phyloP scores from a whole-genome alignment of 2,329 filamentous ascomycete genomes.

The Phyllosticta ampelicida region DNA sequence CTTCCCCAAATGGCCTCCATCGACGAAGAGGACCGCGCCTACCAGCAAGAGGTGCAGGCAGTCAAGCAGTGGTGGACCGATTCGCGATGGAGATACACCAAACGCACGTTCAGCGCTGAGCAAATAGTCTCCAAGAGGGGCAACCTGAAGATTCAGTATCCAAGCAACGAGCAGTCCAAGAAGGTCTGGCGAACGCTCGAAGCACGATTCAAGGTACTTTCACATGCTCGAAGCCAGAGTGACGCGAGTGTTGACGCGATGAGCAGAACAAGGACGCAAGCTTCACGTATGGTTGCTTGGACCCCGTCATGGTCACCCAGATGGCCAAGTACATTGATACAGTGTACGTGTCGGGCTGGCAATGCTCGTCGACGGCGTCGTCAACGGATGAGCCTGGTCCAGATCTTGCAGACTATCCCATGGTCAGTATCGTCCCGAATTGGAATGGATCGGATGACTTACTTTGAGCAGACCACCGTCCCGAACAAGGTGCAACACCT shows the following conservation, averaged over 20 bases:
- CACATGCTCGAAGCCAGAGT: constrained; percentile 3
- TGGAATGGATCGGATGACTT: background rate
- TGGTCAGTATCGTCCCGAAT: constrained; percentile 20
- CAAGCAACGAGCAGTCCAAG: constrained; percentile 79
- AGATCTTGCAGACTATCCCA: constrained; percentile 93
- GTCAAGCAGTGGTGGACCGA: constrained; percentile 94
- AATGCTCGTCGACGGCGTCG: constrained; percentile 93
- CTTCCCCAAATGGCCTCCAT: constrained; percentile 29
- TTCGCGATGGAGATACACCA: constrained; percentile 85
- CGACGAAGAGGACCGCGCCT: constrained; percentile 63
- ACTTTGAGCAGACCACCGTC: constrained; percentile 64
- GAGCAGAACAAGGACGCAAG: constrained; percentile 70
- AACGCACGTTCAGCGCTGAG: constrained; percentile 87
- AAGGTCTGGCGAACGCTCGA: constrained; percentile 93
- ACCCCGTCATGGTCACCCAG: constrained; percentile 97
- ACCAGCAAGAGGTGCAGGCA: constrained; percentile 70
- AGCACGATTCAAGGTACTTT: constrained; percentile 64
- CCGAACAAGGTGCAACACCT: constrained; percentile 97
- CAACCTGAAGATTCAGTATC: constrained; percentile 80
- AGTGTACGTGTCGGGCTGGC: constrained; percentile 98
- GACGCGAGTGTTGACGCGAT: constrained; percentile 10
- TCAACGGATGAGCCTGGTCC: constrained; percentile 92
- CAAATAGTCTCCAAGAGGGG: constrained; percentile 95
- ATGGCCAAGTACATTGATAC: constrained; percentile 99
- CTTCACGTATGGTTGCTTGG: constrained; percentile 93